Percentiles rank a stretch among this genome's conserved stretches.
Conservation (phyloP, 257 asterid genomes). For the Salvia rosmarinus region DNA sequence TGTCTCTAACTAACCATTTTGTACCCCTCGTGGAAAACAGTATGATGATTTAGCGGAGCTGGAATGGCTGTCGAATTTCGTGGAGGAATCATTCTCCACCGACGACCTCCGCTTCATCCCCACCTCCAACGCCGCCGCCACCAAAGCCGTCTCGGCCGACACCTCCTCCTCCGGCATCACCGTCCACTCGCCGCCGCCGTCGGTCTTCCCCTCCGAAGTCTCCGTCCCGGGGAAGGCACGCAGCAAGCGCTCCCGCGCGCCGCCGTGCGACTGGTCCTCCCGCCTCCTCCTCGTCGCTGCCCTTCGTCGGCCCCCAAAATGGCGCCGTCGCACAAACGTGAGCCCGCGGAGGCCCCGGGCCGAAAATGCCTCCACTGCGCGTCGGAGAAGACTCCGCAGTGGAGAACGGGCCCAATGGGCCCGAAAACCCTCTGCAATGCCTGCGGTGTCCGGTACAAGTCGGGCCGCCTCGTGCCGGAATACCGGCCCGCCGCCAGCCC, state of each 20-base stretch:
- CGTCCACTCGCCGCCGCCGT: conserved; percentile 46
- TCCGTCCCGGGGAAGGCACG: conserved; percentile 94
- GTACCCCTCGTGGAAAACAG: conserved; percentile 53
- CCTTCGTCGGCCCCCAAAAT: conserved; percentile 40
- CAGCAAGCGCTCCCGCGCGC: conserved; percentile 94
- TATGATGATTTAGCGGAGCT: conserved; percentile 92
- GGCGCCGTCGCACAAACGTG: conserved; percentile 46
- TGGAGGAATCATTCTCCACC: conserved; percentile 93
- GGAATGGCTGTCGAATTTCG: conserved; percentile 98
- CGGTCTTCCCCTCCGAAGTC: conserved; percentile 65
- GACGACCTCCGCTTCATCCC: conserved; percentile 70
- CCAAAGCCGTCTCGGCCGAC: conserved; percentile 38
- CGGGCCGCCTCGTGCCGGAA: conserved; percentile 96
- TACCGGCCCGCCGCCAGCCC: conserved; percentile 98
- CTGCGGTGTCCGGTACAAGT: conserved; percentile 93
- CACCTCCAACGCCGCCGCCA: conserved; percentile 46
- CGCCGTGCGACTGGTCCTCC: conserved; percentile 95
- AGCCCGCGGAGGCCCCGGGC: conserved; percentile 54
- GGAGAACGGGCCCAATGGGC: conserved; percentile 98
- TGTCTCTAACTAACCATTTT: conserved; percentile 16
- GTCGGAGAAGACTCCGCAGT: conserved; percentile 95
- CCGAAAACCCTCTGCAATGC: conserved; percentile 97
- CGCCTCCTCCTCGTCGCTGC: conserved; percentile 69
- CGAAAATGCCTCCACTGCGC: conserved; percentile 90
- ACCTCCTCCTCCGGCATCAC: conserved; percentile 60